These are phyloP conservation scores for Trypanosoma avium DNA, from an alignment of 208 protist species.

Conservation along the genomic window DNA sequence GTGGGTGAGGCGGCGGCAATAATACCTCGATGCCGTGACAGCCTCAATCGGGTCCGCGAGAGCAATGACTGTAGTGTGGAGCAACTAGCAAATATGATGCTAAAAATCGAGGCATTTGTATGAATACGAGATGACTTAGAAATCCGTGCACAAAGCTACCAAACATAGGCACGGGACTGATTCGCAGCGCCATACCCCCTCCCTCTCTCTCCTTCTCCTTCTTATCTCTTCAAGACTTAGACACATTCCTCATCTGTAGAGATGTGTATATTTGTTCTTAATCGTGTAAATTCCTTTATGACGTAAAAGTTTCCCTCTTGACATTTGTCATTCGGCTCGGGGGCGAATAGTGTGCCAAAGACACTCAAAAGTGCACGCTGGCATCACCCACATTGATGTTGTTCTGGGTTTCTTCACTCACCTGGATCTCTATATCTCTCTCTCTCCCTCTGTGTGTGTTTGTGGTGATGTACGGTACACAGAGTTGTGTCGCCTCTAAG, in stretches of 20 bases:
- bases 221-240: background rate
- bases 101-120: slow-evolving; percentile 30
- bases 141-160: slow-evolving; percentile 28
- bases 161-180: slow-evolving; percentile 30
- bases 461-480: slow-evolving; percentile 10
- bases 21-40: no score
- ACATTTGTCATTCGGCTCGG: no score
- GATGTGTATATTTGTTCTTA: no score
- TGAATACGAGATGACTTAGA: slow-evolving; percentile 26
- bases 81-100: slow-evolving; percentile 8
- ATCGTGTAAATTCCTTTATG: no score
- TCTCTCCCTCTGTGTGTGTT: no score
- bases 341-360: no score
- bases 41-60: slow-evolving; percentile 21
- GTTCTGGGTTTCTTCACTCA: no score
- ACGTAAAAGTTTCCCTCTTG: slow-evolving; percentile 2
- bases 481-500: background rate
- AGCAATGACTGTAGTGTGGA: background rate
- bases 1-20: background rate
- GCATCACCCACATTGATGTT: no score
- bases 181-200: background rate
- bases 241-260: slow-evolving; percentile 6
- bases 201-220: slow-evolving; percentile 5
- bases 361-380: no score
- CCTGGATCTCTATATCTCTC: no score